Evolutionary conservation across 768 basidiomycete species (phyloP), one percentile per base, ranked within the genome.

Genomic region (Wakefieldia striispora): DNA sequence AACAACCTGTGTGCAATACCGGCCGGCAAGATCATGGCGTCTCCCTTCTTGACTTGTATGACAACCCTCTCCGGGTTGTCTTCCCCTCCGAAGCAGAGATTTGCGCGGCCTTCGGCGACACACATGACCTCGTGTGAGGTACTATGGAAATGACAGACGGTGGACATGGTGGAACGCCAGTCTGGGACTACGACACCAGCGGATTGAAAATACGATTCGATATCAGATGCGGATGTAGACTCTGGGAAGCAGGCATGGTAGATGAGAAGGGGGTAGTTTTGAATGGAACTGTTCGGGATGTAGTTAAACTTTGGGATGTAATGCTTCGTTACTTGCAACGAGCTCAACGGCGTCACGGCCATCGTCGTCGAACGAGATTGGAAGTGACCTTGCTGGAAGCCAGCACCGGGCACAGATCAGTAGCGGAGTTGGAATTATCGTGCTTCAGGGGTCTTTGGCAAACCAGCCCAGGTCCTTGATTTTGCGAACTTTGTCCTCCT

Each of bases 121-220:
- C 67, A 66, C 47, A 75, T 55, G 14, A 76, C 64, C 48, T 75
- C 73, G 65, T 75, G 70, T 12, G 70, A 69, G 35, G 70, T 74
- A n/a, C 68, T 69, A 52, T 76, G 73, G 56, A 70, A 77, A 54
- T 76, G 73, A 21, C 68, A 65, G 23, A 61, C 61, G 37, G 46
- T 53, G 62, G 74, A 75, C 72, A 74, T 74, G 21, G 71, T 67
- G 58, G 70, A 76, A 13, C 69, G 66, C 73, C 75, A 75, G 47
- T 69, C 64, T 3, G 74, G 74, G 31, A 51, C 50, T n/a, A 68
- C 66, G 14, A 70, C 68, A 9, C 67, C 72, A 23, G 69, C 55
- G 24, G 49, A 58, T 14, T 39, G 37, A 29, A 77, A 53, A 53
- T 75, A 70, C 16, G 61, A 50, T 42, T 74, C 71, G 47, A 75